Evolutionary conservation across 2,329 filamentous ascomycete species (phyloP).

Genomic region (Phialocephala subalpina): DNA sequence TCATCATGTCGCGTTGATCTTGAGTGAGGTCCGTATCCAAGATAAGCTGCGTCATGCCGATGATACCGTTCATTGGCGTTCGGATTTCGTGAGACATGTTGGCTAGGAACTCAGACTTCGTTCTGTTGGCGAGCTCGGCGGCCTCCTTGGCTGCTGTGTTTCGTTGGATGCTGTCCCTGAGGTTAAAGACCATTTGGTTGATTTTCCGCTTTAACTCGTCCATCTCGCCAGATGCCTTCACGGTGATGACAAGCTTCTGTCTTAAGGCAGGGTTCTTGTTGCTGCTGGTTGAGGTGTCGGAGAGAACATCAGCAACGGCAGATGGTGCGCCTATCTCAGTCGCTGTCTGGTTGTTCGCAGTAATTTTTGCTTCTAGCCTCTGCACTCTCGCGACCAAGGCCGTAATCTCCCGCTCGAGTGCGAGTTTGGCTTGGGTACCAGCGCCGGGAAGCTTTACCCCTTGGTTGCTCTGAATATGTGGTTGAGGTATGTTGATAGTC

Average conservation of each 20-base stretch:
- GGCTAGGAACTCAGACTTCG: conserved; percentile 96
- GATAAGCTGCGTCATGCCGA: conserved; percentile 90
- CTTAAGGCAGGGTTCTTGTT: too few relatives aligned
- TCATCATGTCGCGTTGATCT: conserved; percentile 97
- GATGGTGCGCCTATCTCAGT: conserved; percentile 73
- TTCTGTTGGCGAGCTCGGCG: conserved; percentile 95
- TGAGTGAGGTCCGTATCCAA: conserved; percentile 94
- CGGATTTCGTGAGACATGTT: conserved; percentile 99
- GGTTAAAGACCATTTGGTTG: conserved; percentile 98
- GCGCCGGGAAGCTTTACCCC: conserved; percentile 77
- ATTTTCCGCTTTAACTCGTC: conserved; percentile 99
- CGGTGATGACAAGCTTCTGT: too few relatives aligned
- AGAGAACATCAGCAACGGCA: conserved; percentile 63
- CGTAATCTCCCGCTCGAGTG: conserved; percentile 83
- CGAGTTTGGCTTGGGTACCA: conserved; percentile 76
- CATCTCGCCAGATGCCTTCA: conserved; percentile 99
- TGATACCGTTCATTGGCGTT: conserved; percentile 66
- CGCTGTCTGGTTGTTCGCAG: conserved; percentile 67
- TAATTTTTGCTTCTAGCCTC: conserved; percentile 81
- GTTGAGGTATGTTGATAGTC: conserved; percentile 30
- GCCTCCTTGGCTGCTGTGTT: conserved; percentile 96
- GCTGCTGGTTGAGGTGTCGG: conserved; percentile 82
- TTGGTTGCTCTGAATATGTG: conserved; percentile 30
- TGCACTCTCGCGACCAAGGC: conserved; percentile 81
- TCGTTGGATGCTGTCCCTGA: conserved; percentile 94